These are phyloP conservation scores for Paraleonurus japonicus DNA, from an alignment of 257 asterid species.

Conservation along the genomic window DNA sequence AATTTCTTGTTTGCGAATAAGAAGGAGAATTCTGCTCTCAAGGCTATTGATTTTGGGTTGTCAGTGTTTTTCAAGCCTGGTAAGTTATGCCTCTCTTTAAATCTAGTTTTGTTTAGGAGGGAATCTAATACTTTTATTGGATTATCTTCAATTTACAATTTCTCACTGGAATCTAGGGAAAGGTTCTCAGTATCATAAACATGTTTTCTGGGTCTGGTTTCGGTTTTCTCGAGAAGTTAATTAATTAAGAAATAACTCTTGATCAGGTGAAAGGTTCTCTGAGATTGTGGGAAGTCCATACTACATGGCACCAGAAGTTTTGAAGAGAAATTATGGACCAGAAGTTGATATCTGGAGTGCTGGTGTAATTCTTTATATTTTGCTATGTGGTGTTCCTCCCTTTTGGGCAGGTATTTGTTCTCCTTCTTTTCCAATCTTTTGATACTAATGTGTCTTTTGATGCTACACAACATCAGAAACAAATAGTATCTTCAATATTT, in stretches of 20 bases:
- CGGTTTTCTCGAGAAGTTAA: background rate
- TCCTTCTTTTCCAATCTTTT: background rate
- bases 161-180: background rate
- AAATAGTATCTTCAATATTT: background rate
- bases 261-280: slow-evolving; percentile 74
- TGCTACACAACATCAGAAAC: background rate
- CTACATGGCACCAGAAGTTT: slow-evolving; percentile 97
- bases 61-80: slow-evolving; percentile 95
- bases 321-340: slow-evolving; percentile 89
- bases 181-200: no score
- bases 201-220: background rate
- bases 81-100: slow-evolving; percentile 20
- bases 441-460: background rate
- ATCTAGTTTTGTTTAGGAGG: background rate
- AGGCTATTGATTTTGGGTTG: slow-evolving; percentile 91
- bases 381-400: slow-evolving; percentile 98
- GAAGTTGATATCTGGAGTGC: slow-evolving; percentile 99
- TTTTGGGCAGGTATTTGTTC: slow-evolving; percentile 85
- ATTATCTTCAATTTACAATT: background rate
- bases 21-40: slow-evolving; percentile 84
- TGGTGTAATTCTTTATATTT: slow-evolving; percentile 92
- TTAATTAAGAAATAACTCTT: background rate
- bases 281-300: slow-evolving; percentile 99
- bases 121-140: background rate
- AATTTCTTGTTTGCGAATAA: slow-evolving; percentile 83